phyloP scores from a whole-genome alignment of 352 stramenopile species.

The Globisporangium sylvaticum region DNA sequence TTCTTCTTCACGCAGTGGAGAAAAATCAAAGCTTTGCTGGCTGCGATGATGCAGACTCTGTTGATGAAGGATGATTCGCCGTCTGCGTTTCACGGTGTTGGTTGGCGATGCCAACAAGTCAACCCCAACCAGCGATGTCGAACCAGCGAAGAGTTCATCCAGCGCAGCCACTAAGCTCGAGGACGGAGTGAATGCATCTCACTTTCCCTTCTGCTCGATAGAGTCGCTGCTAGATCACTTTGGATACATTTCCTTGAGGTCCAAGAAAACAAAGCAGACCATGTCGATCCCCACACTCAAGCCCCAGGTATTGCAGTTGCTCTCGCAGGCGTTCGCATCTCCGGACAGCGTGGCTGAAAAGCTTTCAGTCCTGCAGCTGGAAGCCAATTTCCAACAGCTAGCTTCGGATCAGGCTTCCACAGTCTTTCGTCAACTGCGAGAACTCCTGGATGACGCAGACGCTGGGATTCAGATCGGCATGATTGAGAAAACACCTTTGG shows the following conservation, averaged over 20 bases:
- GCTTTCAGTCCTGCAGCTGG: conserved; percentile 21
- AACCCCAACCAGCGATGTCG: not conserved
- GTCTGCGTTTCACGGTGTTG: not conserved
- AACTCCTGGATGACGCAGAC: conserved; percentile 21
- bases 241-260: conserved; percentile 18
- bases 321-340: conserved; percentile 8
- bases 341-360: conserved; percentile 4
- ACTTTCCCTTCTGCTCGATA: conserved; percentile 27
- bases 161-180: not conserved
- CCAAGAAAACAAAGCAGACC: conserved; percentile 31
- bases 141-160: not conserved
- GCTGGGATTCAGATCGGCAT: conserved; percentile 24
- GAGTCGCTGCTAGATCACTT: conserved; percentile 36
- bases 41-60: conserved; percentile 1
- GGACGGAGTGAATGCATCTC: conserved; percentile 9
- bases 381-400: conserved; percentile 14
- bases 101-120: not conserved
- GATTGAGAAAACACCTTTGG: conserved; percentile 18
- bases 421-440: conserved; percentile 13
- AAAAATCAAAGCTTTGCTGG: conserved; percentile 11
- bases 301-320: conserved; percentile 5
- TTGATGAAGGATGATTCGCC: not conserved
- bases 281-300: conserved; percentile 19
- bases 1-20: conserved; percentile 16
- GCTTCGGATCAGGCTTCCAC: not conserved